These are phyloP conservation scores for Hericium alpestre DNA, from an alignment of 768 basidiomycete genomes.

Conservation along the genomic window DNA sequence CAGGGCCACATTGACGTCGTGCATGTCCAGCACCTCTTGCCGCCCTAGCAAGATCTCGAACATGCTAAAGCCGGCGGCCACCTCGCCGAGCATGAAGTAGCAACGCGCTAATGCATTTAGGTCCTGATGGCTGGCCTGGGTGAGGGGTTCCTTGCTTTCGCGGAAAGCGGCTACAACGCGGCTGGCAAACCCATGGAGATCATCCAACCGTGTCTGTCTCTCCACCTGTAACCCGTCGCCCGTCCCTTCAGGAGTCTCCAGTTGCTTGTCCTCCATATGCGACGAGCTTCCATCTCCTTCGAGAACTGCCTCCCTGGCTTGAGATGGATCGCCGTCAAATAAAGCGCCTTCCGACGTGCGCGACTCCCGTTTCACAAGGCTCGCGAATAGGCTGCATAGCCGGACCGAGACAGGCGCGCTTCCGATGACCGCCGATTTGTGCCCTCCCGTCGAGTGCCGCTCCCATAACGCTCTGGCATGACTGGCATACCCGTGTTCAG, in stretches of 20 bases:
- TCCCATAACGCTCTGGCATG: conserved; percentile 49
- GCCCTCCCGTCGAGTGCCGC: conserved; percentile 34
- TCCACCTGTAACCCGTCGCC: conserved; percentile 6
- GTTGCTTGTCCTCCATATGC: neutral
- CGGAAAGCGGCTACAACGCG: conserved; percentile 36
- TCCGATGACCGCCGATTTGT: conserved; percentile 30
- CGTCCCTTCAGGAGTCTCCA: neutral
- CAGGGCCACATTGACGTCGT: conserved; percentile 58
- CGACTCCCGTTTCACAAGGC: neutral
- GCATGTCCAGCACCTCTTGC: conserved; percentile 44
- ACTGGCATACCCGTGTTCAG: conserved; percentile 35
- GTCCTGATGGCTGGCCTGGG: conserved; percentile 34
- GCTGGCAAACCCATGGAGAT: conserved; percentile 30
- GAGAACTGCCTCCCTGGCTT: neutral
- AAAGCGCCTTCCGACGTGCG: neutral
- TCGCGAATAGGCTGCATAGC: conserved; percentile 38
- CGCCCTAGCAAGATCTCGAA: conserved; percentile 38
- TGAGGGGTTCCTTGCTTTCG: conserved; percentile 34
- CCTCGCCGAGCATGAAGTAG: conserved; percentile 44
- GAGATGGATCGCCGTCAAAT: neutral
- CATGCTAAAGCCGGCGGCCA: conserved; percentile 34
- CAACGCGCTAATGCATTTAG: conserved; percentile 56
- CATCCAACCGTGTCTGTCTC: conserved; percentile 11
- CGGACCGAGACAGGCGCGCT: conserved; percentile 35
- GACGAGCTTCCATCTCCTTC: neutral